Evolutionary conservation across 768 basidiomycete genomes (phyloP), one percentile per base, ranked within the genome.

Genomic region (Amanita molliuscula): DNA sequence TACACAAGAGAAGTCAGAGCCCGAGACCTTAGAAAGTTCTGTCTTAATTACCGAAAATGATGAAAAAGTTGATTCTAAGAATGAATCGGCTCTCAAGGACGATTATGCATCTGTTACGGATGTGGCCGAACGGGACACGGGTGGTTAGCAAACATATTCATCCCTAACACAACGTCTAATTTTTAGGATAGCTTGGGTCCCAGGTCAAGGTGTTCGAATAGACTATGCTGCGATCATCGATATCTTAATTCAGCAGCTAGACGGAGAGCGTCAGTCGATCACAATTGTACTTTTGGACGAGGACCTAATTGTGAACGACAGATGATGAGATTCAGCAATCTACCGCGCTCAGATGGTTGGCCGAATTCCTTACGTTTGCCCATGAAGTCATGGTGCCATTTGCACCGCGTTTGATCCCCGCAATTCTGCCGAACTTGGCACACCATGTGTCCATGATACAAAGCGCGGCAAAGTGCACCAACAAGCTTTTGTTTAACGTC

Each of bases 261-360:
- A 87, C 50, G 74, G 75, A 34, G 87, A 89, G 60, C 91, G 92
- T 92, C 55, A 65, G 84, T 74, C 25, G 29, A 5, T 45, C 16
- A 26, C 43, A 35, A 38, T 52, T 25, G 28, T 29, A 26, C 43
- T 31, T 50, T 26, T 44, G 43, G 31, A 53, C 15, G 29, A 31
- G 43, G 23, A 45, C 11, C 54, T 53, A 41, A 44, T 45, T 47
- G 33, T 21, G 18, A 29, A 31, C 40, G 51, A 46, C 56, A 92
- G 96, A 97, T 59, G 88, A 91, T 53, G 93, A 95, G 61, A 88
- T 95, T 25, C 93, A 96, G 55, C 91, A 96, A 58, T 89, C 88
- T 0, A 94, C 88, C 0, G 89, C 93, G n/a, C 75, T 99, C 13
- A 74, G 79, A 53, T 99, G 96, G 96, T 71, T 99, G 20, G 79